Base-by-base conservation (phyloP, 1,139 yeast genomes). In the Candida tetrigidarum region DNA sequence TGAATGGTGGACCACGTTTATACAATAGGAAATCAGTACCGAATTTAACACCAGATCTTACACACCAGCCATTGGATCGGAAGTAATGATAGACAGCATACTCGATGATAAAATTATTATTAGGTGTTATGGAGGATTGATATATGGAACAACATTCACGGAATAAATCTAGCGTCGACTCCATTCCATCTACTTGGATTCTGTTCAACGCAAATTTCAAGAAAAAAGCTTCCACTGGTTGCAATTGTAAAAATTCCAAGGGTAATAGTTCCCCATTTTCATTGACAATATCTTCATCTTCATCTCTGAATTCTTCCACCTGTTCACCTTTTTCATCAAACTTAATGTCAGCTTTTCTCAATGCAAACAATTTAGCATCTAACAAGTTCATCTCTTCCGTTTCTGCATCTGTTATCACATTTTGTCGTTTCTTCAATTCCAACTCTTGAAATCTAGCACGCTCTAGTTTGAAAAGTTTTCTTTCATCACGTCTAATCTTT, bases 21-120 rank as follows among this genome's bases (percentile, higher is more conserved):
- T 93, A 93, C 6, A 93, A 69, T 15, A 93, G 68, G 63, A 74
- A 84, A 55, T 92, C 96, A 18, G 89, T 80, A 1, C 97, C 97
- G 64, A 93, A 93, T 61, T 93, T 93, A 47, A 92, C 80, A 0
- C 98, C 99, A 0, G 92, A 81, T 48, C 96, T 75, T 2, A 85
- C 96, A 71, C 98, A 92, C 98, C 98, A 93, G 0, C 98, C 98
- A 27, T 83, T 75, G 0, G 97, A 83, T 43, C 96, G 75, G 64
- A 83, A 92, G 60, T 91, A 92, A 59, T 91, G 96, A 58, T 92
- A 93, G 0, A 80, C 93, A 5, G 82, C 83, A 58, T 88, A 93
- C 37, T 79, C 74, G 2, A 77, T 45, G 3, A 83, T 60, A 54
- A 84, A 81, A 15, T 53, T 49, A 50, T 72, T 71, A 39, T 67